Conservation (phyloP, 2,329 filamentous ascomycete genomes). For the Tolypocladium tundrense region DNA sequence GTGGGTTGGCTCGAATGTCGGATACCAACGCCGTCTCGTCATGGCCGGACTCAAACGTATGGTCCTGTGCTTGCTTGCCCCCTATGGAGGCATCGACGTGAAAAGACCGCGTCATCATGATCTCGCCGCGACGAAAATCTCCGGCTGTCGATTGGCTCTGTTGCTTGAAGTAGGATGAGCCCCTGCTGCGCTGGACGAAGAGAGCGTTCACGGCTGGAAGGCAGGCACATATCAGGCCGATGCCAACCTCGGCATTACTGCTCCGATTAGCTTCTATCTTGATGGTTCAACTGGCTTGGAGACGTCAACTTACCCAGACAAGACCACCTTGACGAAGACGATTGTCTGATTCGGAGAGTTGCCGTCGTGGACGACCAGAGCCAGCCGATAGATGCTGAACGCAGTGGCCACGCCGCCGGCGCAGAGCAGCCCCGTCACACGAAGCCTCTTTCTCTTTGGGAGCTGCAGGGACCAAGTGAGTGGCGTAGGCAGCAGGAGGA, state of each 20-base stretch:
- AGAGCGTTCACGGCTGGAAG: slow-evolving; percentile 16
- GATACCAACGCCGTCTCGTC: neutral
- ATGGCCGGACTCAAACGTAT: neutral
- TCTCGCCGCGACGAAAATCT: slow-evolving; percentile 11
- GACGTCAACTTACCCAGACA: neutral
- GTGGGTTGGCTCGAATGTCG: neutral
- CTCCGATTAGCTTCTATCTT: neutral
- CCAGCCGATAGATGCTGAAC: neutral
- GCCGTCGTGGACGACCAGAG: neutral
- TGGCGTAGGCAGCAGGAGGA: neutral
- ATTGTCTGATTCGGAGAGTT: neutral
- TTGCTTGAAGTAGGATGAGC: slow-evolving; percentile 13
- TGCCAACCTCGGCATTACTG: slow-evolving; percentile 19
- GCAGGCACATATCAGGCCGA: slow-evolving; percentile 21
- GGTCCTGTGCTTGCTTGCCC: neutral
- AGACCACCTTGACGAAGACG: neutral
- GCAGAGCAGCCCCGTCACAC: neutral
- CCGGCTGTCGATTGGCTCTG: slow-evolving; percentile 5
- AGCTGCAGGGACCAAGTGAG: neutral
- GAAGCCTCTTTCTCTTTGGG: neutral
- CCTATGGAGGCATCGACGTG: neutral
- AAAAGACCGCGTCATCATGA: slow-evolving; percentile 14
- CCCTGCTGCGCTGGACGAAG: slow-evolving; percentile 5
- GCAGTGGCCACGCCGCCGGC: neutral
- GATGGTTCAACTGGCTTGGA: neutral